These are phyloP conservation scores for Rhododendron ferrugineum DNA, from an alignment of 148 eudicot genomes.

Conservation along the genomic window DNA sequence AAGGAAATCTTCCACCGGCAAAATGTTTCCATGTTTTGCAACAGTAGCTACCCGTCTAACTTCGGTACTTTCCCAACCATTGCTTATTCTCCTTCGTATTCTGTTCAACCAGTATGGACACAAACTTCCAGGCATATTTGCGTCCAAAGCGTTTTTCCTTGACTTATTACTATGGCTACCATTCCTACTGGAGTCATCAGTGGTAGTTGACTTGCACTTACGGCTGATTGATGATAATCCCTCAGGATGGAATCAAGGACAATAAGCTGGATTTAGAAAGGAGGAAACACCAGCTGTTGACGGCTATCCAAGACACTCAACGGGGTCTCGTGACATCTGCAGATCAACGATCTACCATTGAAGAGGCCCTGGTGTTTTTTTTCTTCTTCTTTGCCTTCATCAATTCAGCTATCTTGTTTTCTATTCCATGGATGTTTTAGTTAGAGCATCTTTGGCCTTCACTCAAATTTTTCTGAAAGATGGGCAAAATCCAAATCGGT, in stretches of 20 bases:
- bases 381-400: not conserved
- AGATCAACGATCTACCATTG: constrained; percentile 64
- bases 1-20: constrained; percentile 8
- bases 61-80: constrained; percentile 12
- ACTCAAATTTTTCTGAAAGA: not conserved
- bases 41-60: constrained; percentile 16
- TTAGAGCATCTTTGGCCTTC: not conserved
- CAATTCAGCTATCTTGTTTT: not conserved
- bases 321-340: constrained; percentile 67
- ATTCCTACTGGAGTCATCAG: not conserved
- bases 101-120: not conserved
- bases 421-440: not conserved
- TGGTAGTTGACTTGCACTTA: not conserved
- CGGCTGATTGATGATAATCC: not conserved
- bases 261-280: constrained; percentile 49
- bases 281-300: constrained; percentile 55
- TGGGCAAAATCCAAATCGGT: not conserved
- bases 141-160: not conserved
- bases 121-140: not conserved
- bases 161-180: not conserved
- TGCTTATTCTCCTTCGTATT: not conserved
- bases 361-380: constrained; percentile 49
- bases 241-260: constrained; percentile 18
- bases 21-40: constrained; percentile 21
- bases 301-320: constrained; percentile 63